Percentiles rank a stretch among this genome's conserved stretches.
phyloP scores from a whole-genome alignment of 257 asterid genomes.

The Plantago major region DNA sequence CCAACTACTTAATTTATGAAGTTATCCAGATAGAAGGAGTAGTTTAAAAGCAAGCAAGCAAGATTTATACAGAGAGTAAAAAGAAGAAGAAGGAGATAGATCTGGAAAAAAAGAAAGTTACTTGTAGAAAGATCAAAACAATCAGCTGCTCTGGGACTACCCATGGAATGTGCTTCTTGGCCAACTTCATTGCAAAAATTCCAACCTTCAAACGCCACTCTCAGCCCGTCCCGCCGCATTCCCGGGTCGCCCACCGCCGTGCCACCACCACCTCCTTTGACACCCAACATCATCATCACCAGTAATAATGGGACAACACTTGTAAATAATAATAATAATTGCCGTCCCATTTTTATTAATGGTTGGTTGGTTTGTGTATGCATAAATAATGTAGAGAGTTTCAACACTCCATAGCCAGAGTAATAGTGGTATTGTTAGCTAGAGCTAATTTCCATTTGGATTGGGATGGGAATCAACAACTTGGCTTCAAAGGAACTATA shows the following conservation, averaged over 20 bases:
- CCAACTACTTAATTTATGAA: no score
- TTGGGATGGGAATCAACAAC: no score
- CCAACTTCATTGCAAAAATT: conserved; percentile 73
- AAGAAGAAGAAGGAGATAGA: not conserved
- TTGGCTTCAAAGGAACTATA: no score
- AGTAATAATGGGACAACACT: not conserved
- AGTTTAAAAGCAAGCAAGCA: not conserved
- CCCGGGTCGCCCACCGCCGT: conserved; percentile 76
- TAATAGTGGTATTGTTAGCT: no score
- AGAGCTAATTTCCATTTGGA: no score
- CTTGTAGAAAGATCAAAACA: conserved; percentile 44
- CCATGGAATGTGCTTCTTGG: conserved; percentile 46
- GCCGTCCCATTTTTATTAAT: not conserved
- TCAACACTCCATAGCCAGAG: no score
- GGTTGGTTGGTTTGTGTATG: no score
- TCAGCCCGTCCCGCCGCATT: conserved; percentile 52
- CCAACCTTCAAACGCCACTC: conserved; percentile 66
- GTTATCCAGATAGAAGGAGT: no score
- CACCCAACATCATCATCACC: not conserved
- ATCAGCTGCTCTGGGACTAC: conserved; percentile 75
- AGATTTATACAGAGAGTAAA: not conserved
- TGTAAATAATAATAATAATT: not conserved
- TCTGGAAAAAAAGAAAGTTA: conserved; percentile 3
- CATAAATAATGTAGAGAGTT: no score
- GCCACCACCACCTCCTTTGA: not conserved